Evolutionary conservation across 2,329 filamentous ascomycete genomes (phyloP), one percentile per base, ranked within the genome.

Genomic region (Aspergillus candidus): DNA sequence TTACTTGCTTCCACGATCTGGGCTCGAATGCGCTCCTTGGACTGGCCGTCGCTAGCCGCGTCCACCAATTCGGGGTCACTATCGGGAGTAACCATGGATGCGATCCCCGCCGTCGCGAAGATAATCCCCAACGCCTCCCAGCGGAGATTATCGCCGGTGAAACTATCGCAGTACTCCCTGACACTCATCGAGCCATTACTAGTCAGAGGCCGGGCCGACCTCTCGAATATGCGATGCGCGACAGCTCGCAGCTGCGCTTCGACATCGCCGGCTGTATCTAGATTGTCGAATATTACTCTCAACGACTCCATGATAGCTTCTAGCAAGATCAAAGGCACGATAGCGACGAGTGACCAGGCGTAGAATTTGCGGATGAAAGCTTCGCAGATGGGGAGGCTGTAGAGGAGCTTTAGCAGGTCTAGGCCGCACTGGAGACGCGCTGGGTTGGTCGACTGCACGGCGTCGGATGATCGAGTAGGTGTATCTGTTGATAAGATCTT

Each of bases 51-150:
- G 27, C 55, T 44, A 30, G 49, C 41, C 40, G 44, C 41, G 48
- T 55, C 41, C 12, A 47, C 46, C 34, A 63, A 52, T 45, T 67
- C 50, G 3, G 61, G 57, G 15, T 65, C 59, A 18, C 54, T 59
- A 12, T 59, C 64, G 43, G 54, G 52, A 18, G 49, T 61, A 22
- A 43, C 58, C 47, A 57, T 62, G 50, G 53, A 49, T 41, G 68
- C 60, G 47, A 67, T 56, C n/a, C 65, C 63, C 11, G 64, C 58
- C n/a, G 63, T 56, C 4, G 66, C 57, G 14, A 72, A 59, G 8
- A 72, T 62, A 32, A 68, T 55, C 2, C 65, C 67, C 1, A 72
- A 38, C 0, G 65, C 65, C 38, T 71, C 69, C 68, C 69, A 71
- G 10, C 69, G 63, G 17, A 63, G 51, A 36, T 66, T 66, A 4